These are phyloP conservation scores for Aurifilum marmelostoma DNA, from an alignment of 2,329 filamentous ascomycete genomes.

Conservation along the genomic window DNA sequence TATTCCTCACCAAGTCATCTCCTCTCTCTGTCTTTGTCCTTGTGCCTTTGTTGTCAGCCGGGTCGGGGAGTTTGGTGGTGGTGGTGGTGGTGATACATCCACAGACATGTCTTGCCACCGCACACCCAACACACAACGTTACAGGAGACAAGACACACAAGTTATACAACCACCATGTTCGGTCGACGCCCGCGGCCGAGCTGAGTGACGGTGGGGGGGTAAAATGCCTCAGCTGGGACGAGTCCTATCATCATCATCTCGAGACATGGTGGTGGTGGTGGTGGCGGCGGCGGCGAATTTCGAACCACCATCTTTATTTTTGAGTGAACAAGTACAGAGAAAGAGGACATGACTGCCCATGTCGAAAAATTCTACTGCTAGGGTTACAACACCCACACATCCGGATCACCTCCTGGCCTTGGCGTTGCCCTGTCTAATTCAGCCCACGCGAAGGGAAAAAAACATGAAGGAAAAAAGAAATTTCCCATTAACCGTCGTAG, in stretches of 20 bases:
- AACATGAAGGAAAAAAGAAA: too few species aligned
- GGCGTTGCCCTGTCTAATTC: background rate
- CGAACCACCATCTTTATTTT: background rate
- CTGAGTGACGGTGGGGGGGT: background rate
- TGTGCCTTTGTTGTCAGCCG: too few species aligned
- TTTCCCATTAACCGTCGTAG: background rate
- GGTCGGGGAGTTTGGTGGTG: too few species aligned
- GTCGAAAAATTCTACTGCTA: background rate
- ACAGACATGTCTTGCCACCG: background rate
- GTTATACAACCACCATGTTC: background rate
- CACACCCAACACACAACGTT: background rate
- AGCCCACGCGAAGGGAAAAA: background rate
- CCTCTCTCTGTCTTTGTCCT: too few species aligned
- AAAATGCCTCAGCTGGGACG: background rate
- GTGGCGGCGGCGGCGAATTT: too few species aligned
- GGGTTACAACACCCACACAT: background rate
- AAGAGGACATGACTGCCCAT: background rate
- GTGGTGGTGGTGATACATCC: background rate
- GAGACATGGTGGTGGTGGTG: background rate
- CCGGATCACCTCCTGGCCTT: background rate
- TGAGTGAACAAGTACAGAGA: background rate
- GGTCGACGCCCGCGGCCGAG: background rate
- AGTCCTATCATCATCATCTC: background rate
- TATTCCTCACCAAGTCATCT: background rate
- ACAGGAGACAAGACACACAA: background rate